These are phyloP conservation scores for Pichia sp. DNA, from an alignment of 1,139 yeast species.

Conservation along the genomic window DNA sequence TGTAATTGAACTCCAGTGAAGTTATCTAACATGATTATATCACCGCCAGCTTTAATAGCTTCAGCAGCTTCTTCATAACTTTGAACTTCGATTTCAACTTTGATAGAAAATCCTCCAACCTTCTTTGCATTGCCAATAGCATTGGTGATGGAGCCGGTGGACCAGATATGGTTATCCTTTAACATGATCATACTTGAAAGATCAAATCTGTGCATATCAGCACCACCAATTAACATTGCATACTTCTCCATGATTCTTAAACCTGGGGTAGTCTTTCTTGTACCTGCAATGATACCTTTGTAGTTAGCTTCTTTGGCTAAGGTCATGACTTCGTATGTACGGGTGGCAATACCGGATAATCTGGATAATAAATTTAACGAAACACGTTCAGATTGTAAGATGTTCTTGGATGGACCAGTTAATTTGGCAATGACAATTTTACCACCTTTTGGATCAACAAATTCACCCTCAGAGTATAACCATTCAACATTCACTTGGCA, in stretches of 20 bases:
- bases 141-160: conserved; percentile 85
- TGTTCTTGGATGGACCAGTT: conserved; percentile 75
- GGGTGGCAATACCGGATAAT: conserved; percentile 89
- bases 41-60: conserved; percentile 95
- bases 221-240: conserved; percentile 94
- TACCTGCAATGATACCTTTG: conserved; percentile 89
- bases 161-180: conserved; percentile 91
- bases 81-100: conserved; percentile 91
- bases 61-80: conserved; percentile 82
- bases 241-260: conserved; percentile 84
- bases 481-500: conserved; percentile 72
- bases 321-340: conserved; percentile 55
- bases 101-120: conserved; percentile 86
- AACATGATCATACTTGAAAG: conserved; percentile 95
- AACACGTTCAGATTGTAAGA: conserved; percentile 82
- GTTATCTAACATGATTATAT: conserved; percentile 93
- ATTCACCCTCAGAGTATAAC: conserved; percentile 68
- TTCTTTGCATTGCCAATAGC: conserved; percentile 77
- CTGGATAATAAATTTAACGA: conserved; percentile 82
- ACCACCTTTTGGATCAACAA: conserved; percentile 46
- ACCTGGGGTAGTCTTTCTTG: conserved; percentile 97
- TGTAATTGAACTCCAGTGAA: conserved; percentile 68
- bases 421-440: conserved; percentile 77
- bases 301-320: conserved; percentile 74
- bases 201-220: conserved; percentile 91